Percentiles rank a stretch among this genome's conserved stretches.
These are phyloP conservation scores for Epichloe sylvatica DNA, from an alignment of 2,329 filamentous ascomycete genomes.

Conservation along the genomic window DNA sequence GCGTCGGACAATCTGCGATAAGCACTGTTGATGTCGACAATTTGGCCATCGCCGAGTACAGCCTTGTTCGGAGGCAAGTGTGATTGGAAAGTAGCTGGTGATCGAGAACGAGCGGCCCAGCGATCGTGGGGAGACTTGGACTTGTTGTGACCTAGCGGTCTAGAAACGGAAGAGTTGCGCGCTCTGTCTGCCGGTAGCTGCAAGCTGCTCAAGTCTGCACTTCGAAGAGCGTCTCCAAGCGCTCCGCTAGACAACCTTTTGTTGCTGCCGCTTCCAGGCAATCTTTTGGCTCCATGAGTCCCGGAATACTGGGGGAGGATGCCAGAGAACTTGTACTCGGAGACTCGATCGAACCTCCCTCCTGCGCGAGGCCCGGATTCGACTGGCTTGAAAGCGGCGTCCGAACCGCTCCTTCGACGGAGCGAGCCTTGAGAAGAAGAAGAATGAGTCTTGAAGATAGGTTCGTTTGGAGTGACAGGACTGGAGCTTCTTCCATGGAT, in stretches of 20 bases:
- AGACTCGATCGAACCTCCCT: slow-evolving; percentile 28
- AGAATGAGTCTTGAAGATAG: slow-evolving; percentile 10
- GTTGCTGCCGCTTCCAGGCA: slow-evolving; percentile 16
- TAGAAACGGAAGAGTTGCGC: slow-evolving; percentile 26
- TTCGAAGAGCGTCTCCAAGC: slow-evolving; percentile 41
- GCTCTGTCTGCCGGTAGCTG: slow-evolving; percentile 33
- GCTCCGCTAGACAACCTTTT: slow-evolving; percentile 21
- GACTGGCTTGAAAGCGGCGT: slow-evolving; percentile 32
- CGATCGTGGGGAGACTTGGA: slow-evolving; percentile 43
- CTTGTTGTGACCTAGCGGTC: slow-evolving; percentile 21
- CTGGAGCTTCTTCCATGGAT: slow-evolving; percentile 19
- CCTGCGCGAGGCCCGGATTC: slow-evolving; percentile 28
- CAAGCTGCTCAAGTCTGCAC: slow-evolving; percentile 35
- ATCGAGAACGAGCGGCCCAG: slow-evolving; percentile 26
- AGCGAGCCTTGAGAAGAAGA: slow-evolving; percentile 9
- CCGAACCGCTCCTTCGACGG: slow-evolving; percentile 42
- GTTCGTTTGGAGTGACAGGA: slow-evolving; percentile 18
- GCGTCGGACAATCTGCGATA: slow-evolving; percentile 61
- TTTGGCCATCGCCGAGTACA: slow-evolving; percentile 45
- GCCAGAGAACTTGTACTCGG: slow-evolving; percentile 48
- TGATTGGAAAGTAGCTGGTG: slow-evolving; percentile 16
- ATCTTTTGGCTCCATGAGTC: slow-evolving; percentile 19
- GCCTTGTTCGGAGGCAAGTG: slow-evolving; percentile 21
- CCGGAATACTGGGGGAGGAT: slow-evolving; percentile 19
- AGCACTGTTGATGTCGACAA: slow-evolving; percentile 54